These are phyloP conservation scores for Striga hermonthica DNA, from an alignment of 305 asterid genomes.

Conservation along the genomic window DNA sequence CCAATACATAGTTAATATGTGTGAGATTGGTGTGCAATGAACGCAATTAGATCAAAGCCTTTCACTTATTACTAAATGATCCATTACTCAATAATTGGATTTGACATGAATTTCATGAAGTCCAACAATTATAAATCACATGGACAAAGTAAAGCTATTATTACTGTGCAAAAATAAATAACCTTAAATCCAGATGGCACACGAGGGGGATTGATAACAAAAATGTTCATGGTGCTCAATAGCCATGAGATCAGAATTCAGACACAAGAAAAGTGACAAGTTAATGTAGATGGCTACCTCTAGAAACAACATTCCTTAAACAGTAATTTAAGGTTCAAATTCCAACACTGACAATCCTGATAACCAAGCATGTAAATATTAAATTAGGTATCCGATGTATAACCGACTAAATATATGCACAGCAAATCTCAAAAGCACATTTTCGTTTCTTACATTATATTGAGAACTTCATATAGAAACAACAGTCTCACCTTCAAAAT, in stretches of 20 bases:
- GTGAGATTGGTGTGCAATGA: background rate
- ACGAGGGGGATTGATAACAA: slow-evolving; percentile 2
- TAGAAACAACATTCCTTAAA: background rate
- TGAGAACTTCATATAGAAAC: background rate
- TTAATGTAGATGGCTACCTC: slow-evolving; percentile 12
- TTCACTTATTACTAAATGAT: background rate
- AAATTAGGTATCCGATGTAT: background rate
- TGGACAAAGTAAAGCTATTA: background rate
- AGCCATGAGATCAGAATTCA: background rate
- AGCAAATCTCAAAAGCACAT: background rate
- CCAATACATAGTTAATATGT: background rate
- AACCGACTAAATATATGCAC: background rate
- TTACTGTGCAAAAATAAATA: background rate
- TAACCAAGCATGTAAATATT: slow-evolving; percentile 15
- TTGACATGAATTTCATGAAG: background rate
- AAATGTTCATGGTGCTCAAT: background rate
- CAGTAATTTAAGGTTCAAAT: slow-evolving; percentile 1
- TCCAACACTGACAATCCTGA: background rate
- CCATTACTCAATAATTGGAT: too few species aligned
- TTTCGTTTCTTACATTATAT: background rate
- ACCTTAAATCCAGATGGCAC: background rate
- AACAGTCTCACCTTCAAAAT: slow-evolving; percentile 38
- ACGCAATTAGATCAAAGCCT: slow-evolving; percentile 2
- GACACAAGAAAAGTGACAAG: background rate
- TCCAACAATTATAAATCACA: background rate